Evolutionary conservation across 352 stramenopile species (phyloP).

Genomic region (Pythium vanterpoolii): DNA sequence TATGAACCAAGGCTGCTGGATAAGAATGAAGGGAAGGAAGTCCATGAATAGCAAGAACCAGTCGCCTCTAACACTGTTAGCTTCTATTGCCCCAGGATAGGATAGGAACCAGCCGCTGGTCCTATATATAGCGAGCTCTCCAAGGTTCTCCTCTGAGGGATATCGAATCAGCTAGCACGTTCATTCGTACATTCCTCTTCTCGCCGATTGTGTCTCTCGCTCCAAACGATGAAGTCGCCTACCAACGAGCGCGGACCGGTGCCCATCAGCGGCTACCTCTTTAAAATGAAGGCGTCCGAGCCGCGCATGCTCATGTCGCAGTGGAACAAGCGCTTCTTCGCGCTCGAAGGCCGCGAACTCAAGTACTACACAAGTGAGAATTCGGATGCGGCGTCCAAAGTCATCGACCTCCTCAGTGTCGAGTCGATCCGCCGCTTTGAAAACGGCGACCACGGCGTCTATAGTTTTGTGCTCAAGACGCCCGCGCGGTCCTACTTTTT

Average conservation of each 20-base stretch:
- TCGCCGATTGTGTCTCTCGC: background rate
- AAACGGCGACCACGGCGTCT: constrained; percentile 79
- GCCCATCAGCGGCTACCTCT: constrained; percentile 78
- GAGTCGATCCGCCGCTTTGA: constrained; percentile 81
- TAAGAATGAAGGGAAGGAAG: background rate
- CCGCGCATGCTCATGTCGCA: constrained; percentile 55
- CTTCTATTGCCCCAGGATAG: too few species aligned
- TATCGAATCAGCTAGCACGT: too few species aligned
- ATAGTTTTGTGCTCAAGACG: constrained; percentile 78
- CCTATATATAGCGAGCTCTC: too few species aligned
- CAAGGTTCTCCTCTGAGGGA: too few species aligned
- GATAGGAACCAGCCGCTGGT: too few species aligned
- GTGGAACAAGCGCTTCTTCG: constrained; percentile 82
- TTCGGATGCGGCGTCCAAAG: constrained; percentile 57
- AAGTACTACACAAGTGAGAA: constrained; percentile 79
- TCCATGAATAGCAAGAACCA: too few species aligned
- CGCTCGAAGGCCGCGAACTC: constrained; percentile 66
- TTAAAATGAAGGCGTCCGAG: constrained; percentile 81
- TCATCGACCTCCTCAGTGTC: constrained; percentile 68
- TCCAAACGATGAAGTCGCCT: constrained; percentile 42
- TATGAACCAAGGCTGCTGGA: background rate
- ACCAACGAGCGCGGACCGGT: constrained; percentile 47
- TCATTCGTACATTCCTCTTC: background rate
- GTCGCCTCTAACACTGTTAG: too few species aligned
- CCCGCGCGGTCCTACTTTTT: constrained; percentile 76